These are phyloP conservation scores for Claviceps cyperi DNA, from an alignment of 2,329 filamentous ascomycete genomes.

Conservation along the genomic window DNA sequence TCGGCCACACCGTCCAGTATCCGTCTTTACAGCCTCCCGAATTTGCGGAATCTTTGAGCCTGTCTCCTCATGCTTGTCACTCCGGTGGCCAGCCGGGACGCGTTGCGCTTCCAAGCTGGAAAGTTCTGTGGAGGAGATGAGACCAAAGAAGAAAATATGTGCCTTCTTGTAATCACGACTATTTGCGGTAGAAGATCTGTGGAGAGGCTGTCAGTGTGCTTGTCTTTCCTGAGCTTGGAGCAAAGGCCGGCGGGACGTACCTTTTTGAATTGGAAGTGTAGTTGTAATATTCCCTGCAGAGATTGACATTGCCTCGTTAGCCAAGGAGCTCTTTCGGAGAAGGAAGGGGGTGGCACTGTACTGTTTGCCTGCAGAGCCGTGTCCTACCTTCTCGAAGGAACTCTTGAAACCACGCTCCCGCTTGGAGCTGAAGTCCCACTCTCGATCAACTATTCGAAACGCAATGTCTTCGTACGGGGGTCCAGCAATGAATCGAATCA, in stretches of 20 bases:
- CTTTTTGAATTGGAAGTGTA: conserved; percentile 99
- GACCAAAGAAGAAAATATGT: not conserved
- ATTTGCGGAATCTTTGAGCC: not conserved
- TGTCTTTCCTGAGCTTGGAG: not conserved
- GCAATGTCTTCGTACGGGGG: conserved; percentile 94
- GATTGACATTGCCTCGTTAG: not conserved
- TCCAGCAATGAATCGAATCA: conserved; percentile 90
- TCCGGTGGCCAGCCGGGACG: not conserved
- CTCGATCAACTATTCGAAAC: conserved; percentile 92
- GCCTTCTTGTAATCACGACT: not conserved
- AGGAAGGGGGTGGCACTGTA: conserved; percentile 4
- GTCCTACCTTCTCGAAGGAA: conserved; percentile 86
- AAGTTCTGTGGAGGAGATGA: not conserved
- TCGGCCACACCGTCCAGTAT: not conserved
- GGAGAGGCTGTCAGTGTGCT: not conserved
- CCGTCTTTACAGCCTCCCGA: not conserved
- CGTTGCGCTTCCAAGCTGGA: not conserved
- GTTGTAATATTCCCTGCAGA: conserved; percentile 52
- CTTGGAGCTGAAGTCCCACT: conserved; percentile 98
- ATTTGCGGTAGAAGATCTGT: conserved; percentile 8
- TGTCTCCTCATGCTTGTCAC: not conserved
- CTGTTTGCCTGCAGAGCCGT: conserved; percentile 5
- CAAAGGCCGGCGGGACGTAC: conserved; percentile 26
- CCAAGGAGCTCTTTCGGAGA: not conserved
- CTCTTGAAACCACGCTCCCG: conserved; percentile 88